Conservation (phyloP, 2,329 filamentous ascomycete genomes). For the Calonectria montana region DNA sequence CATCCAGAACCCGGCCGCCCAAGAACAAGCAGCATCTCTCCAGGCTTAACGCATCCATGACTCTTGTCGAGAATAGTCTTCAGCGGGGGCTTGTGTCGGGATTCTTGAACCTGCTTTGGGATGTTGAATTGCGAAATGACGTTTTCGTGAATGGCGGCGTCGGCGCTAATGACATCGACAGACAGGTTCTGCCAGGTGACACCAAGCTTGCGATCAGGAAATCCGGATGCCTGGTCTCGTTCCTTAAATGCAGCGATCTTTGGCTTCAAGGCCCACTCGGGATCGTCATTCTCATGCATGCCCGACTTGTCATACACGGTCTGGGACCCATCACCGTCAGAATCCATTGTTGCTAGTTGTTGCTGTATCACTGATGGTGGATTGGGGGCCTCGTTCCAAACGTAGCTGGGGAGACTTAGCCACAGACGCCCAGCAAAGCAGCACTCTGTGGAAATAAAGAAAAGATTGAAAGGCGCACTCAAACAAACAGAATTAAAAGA, state of each 20-base stretch:
- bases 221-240: slow-evolving; percentile 57
- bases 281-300: slow-evolving; percentile 26
- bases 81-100: slow-evolving; percentile 65
- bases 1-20: slow-evolving; percentile 77
- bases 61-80: slow-evolving; percentile 74
- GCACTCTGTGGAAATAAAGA: slow-evolving; percentile 2
- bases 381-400: slow-evolving; percentile 12
- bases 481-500: background rate
- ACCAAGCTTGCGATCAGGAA: slow-evolving; percentile 65
- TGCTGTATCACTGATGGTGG: background rate
- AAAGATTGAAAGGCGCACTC: background rate
- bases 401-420: slow-evolving; percentile 17
- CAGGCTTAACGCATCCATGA: slow-evolving; percentile 77
- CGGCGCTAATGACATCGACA: slow-evolving; percentile 70
- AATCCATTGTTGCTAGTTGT: slow-evolving; percentile 39
- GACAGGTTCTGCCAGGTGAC: slow-evolving; percentile 74
- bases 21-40: slow-evolving; percentile 78
- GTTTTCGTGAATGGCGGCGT: slow-evolving; percentile 74
- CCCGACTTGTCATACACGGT: slow-evolving; percentile 37
- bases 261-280: slow-evolving; percentile 61
- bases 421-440: slow-evolving; percentile 5
- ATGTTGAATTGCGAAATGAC: slow-evolving; percentile 70
- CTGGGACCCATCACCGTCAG: slow-evolving; percentile 39
- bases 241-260: slow-evolving; percentile 57
- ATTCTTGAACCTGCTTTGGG: slow-evolving; percentile 63